Evolutionary conservation across 345 rosid genomes (phyloP).

Genomic region (Odontarrhena argentea): DNA sequence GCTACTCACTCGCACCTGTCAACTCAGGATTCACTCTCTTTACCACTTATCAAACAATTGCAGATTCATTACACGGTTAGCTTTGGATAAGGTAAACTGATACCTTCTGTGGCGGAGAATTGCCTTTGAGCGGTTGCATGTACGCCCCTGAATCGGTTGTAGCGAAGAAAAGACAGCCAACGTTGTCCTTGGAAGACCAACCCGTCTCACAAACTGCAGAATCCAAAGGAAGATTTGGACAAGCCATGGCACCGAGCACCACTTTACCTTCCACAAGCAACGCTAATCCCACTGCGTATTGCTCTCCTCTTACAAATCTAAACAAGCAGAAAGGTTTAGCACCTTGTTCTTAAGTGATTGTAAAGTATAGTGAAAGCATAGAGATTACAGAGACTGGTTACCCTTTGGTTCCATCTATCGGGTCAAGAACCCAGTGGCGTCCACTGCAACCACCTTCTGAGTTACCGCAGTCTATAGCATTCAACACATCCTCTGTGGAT

Average conservation of each 20-base stretch:
- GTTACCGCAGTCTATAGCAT: conserved; percentile 77
- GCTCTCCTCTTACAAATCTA: conserved; percentile 92
- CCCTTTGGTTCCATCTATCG: conserved; percentile 99
- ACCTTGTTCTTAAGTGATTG: not conserved
- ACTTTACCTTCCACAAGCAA: conserved; percentile 91
- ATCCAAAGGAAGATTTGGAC: conserved; percentile 81
- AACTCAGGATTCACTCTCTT: conserved; percentile 24
- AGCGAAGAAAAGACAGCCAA: conserved; percentile 87
- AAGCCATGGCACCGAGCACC: conserved; percentile 85
- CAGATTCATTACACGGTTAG: conserved; percentile 21
- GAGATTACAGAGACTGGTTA: conserved; percentile 33
- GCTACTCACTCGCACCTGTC: conserved; percentile 73
- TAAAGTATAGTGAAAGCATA: conserved; percentile 9
- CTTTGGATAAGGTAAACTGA: conserved; percentile 19
- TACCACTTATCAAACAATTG: not conserved
- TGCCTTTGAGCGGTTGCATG: conserved; percentile 69
- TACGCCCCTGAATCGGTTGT: conserved; percentile 70
- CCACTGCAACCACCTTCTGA: conserved; percentile 88
- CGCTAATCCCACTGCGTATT: conserved; percentile 90
- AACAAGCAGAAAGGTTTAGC: conserved; percentile 22
- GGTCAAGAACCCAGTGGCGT: conserved; percentile 94
- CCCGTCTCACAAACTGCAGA: conserved; percentile 43
- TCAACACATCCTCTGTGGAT: conserved; percentile 65
- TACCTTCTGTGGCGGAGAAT: conserved; percentile 62
- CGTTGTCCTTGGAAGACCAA: conserved; percentile 42